phyloP scores from a whole-genome alignment of 176 grass and related monocot genomes.

The Themeda triandra region DNA sequence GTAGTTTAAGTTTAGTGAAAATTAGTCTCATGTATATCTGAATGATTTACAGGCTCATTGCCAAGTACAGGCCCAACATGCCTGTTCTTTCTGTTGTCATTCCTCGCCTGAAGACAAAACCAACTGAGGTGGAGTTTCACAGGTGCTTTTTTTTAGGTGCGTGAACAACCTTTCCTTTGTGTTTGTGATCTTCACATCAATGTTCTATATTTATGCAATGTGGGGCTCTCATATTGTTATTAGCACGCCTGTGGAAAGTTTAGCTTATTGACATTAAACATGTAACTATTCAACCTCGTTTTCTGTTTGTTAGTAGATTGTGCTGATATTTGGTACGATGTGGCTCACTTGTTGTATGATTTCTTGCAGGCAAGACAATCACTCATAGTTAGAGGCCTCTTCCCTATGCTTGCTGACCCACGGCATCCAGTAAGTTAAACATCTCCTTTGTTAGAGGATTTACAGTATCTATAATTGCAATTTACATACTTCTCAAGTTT shows the following conservation, averaged over 20 bases:
- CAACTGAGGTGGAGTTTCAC: constrained; percentile 97
- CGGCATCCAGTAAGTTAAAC: constrained; percentile 81
- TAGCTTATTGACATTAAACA: neutral
- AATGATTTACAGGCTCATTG: constrained; percentile 65
- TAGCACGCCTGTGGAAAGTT: neutral
- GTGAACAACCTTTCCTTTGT: constrained; percentile 7
- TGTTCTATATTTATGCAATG: neutral
- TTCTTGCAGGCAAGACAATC: constrained; percentile 89
- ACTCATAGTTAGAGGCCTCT: constrained; percentile 93
- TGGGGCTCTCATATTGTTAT: neutral
- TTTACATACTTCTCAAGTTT: too few species aligned
- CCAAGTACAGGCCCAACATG: constrained; percentile 99
- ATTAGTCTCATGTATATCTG: constrained; percentile 9
- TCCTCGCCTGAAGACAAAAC: constrained; percentile 97
- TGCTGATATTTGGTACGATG: neutral
- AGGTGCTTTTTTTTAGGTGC: constrained; percentile 88
- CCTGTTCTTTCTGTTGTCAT: constrained; percentile 99
- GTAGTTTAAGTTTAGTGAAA: neutral
- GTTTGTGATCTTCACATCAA: neutral
- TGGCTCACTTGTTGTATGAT: constrained; percentile 19
- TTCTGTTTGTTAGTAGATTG: neutral
- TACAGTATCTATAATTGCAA: neutral
- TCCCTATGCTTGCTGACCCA: constrained; percentile 99
- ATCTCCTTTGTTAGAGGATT: neutral
- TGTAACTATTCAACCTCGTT: neutral